phyloP scores from a whole-genome alignment of 768 basidiomycete genomes.

The Mycena vitilis region DNA sequence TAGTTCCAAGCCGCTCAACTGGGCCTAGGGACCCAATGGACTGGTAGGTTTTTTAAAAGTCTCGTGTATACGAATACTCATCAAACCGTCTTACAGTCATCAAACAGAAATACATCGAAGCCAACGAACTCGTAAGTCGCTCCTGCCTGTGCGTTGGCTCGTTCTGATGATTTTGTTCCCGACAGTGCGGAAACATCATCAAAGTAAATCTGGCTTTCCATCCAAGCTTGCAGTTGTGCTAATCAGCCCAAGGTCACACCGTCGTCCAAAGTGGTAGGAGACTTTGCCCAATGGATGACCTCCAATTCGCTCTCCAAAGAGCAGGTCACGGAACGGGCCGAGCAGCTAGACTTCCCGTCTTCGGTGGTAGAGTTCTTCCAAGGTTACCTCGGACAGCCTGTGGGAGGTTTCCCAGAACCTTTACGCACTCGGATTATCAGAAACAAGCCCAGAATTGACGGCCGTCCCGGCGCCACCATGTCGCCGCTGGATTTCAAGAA shows the following conservation, averaged over 20 bases:
- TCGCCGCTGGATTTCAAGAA: constrained; percentile 93
- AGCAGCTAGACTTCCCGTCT: constrained; percentile 95
- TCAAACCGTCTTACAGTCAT: constrained; percentile 67
- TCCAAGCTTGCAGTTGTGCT: constrained; percentile 1
- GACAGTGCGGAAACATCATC: constrained; percentile 94
- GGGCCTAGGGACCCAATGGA: constrained; percentile 97
- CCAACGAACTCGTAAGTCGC: constrained; percentile 85
- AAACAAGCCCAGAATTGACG: constrained; percentile 93
- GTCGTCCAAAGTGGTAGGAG: constrained; percentile 98
- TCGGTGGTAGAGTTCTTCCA: constrained; percentile 99
- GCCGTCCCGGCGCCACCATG: constrained; percentile 91
- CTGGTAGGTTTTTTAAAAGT: constrained; percentile 70
- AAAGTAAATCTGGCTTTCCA: constrained; percentile 61
- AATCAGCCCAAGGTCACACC: constrained; percentile 81
- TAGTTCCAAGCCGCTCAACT: constrained; percentile 99
- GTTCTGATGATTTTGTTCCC: constrained; percentile 33
- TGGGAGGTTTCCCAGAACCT: constrained; percentile 99
- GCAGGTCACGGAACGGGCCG: constrained; percentile 88
- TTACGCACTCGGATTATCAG: constrained; percentile 92
- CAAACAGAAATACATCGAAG: constrained; percentile 98
- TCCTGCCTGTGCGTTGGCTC: constrained; percentile 22
- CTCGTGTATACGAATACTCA: constrained; percentile 29
- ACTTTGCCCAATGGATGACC: constrained; percentile 99
- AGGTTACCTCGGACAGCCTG: constrained; percentile 97
- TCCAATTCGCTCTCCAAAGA: constrained; percentile 90